Percentiles rank a stretch among this genome's conserved stretches.
These are phyloP conservation scores for Ceratobasidium sp. DNA, from an alignment of 1,284 basidiomycete species.

Conservation along the genomic window DNA sequence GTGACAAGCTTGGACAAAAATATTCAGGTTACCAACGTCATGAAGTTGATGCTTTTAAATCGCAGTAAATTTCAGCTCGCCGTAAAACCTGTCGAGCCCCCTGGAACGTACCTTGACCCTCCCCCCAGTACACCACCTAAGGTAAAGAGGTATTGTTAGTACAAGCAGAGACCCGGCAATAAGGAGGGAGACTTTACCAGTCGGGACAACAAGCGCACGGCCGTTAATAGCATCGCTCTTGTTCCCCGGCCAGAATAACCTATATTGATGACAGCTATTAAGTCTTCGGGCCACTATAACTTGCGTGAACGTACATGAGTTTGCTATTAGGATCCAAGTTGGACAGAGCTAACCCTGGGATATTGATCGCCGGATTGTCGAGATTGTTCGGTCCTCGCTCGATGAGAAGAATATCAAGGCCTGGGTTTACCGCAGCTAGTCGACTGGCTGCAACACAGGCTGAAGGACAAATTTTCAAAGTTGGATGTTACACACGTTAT, in stretches of 20 bases:
- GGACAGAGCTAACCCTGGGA: not conserved
- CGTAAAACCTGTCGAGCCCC: not conserved
- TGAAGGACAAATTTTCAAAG: not conserved
- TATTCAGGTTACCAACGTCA: not conserved
- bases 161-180: no score
- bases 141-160: not conserved
- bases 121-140: slow-evolving; percentile 1
- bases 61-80: not conserved
- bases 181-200: not conserved
- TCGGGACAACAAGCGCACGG: not conserved
- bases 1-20: no score
- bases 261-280: not conserved
- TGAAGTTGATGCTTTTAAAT: slow-evolving; percentile 10
- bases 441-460: slow-evolving; percentile 13
- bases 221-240: not conserved
- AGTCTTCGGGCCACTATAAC: no score
- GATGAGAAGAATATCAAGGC: not conserved
- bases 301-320: not conserved
- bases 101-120: not conserved
- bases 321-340: not conserved
- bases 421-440: slow-evolving; percentile 6
- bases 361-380: not conserved
- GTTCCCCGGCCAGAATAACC: slow-evolving; percentile 10
- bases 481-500: no score
- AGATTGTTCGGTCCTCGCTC: slow-evolving; percentile 19